phyloP scores from a whole-genome alignment of 805 yeast genomes.

The Candida boleticola region DNA sequence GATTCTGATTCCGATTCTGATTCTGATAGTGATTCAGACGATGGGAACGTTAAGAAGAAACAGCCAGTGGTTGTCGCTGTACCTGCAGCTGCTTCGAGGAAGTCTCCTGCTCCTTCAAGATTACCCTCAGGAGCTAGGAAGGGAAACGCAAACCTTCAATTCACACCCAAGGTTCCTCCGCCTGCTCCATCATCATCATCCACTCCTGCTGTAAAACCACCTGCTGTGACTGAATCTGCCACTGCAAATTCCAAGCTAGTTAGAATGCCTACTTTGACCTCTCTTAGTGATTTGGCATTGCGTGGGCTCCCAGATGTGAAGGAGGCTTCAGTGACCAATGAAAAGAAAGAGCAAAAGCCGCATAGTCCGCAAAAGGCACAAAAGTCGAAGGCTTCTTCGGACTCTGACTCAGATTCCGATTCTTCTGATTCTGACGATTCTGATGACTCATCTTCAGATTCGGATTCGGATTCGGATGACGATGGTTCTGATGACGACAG shows the following conservation, averaged over 20 bases:
- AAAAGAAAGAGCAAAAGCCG: background rate
- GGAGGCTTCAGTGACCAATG: constrained; percentile 31
- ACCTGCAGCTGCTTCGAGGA: background rate
- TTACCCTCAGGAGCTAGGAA: constrained; percentile 1
- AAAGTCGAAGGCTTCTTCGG: constrained; percentile 1
- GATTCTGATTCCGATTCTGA: constrained; percentile 5
- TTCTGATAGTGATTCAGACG: constrained; percentile 4
- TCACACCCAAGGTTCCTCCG: background rate
- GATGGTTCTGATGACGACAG: constrained; percentile 8
- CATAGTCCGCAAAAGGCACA: constrained; percentile 1
- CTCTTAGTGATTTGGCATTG: constrained; percentile 58
- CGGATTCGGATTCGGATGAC: constrained; percentile 3
- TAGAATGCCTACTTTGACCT: constrained; percentile 41
- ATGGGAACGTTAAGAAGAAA: constrained; percentile 3
- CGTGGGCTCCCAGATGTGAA: constrained; percentile 69
- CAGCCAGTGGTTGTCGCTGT: constrained; percentile 6
- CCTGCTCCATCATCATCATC: background rate
- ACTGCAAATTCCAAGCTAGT: constrained; percentile 1
- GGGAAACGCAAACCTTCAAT: background rate
- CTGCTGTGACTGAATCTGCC: background rate
- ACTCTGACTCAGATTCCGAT: constrained; percentile 8
- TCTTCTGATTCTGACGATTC: constrained; percentile 11
- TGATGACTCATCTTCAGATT: constrained; percentile 5
- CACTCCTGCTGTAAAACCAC: background rate
- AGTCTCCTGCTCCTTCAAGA: constrained; percentile 1